These are phyloP conservation scores for Moricandia moricandioides DNA, from an alignment of 345 rosid species.

Conservation along the genomic window DNA sequence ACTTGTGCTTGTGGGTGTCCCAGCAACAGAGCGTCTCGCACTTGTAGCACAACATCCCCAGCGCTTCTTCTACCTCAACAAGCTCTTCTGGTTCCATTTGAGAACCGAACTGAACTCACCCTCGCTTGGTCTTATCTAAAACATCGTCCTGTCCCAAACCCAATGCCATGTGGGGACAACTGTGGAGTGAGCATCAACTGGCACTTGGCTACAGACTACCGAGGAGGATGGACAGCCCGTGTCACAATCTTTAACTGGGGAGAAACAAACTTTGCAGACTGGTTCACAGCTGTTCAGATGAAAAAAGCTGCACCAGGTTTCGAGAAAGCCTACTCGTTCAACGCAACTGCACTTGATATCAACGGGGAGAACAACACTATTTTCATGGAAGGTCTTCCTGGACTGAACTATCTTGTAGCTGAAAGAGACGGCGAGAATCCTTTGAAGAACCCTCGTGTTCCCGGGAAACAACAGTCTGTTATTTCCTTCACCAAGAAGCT, in stretches of 20 bases:
- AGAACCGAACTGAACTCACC: constrained; percentile 63
- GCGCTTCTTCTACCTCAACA: constrained; percentile 74
- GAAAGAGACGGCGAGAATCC: constrained; percentile 67
- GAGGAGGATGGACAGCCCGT: constrained; percentile 82
- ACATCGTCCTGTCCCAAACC: constrained; percentile 58
- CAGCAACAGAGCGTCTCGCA: constrained; percentile 35
- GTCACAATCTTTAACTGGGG: constrained; percentile 94
- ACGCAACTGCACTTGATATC: constrained; percentile 42
- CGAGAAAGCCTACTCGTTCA: constrained; percentile 73
- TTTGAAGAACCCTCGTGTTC: constrained; percentile 60
- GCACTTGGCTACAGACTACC: constrained; percentile 79
- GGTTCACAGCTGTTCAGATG: constrained; percentile 76
- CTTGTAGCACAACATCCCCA: constrained; percentile 71
- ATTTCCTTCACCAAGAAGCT: constrained; percentile 82
- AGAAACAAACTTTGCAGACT: constrained; percentile 67
- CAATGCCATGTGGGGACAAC: constrained; percentile 89
- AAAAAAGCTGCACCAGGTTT: constrained; percentile 73
- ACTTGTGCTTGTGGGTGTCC: constrained; percentile 96
- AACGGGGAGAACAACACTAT: constrained; percentile 55
- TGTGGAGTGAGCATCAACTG: constrained; percentile 95
- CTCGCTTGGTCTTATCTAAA: constrained; percentile 69
- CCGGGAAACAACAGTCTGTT: constrained; percentile 86
- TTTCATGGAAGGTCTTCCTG: constrained; percentile 70
- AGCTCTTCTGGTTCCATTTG: constrained; percentile 78
- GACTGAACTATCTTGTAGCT: constrained; percentile 69